phyloP scores from a whole-genome alignment of 768 basidiomycete species.

The Trametes punicea region DNA sequence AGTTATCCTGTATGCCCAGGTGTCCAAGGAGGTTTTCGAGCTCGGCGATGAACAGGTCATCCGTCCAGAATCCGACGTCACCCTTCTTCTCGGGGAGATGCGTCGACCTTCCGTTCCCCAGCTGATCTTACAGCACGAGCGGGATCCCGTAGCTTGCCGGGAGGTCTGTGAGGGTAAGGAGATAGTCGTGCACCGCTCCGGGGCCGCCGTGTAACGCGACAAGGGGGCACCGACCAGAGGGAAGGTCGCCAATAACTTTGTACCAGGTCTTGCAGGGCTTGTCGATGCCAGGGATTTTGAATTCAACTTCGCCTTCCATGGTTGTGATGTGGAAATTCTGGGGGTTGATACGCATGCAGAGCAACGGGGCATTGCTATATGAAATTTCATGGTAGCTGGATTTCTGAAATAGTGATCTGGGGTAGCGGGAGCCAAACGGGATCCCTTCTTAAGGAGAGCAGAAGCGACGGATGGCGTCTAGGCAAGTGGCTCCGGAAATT shows the following conservation, averaged over 20 bases:
- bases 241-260: constrained; percentile 40
- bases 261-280: constrained; percentile 42
- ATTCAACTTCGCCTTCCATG: constrained; percentile 5
- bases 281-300: constrained; percentile 15
- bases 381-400: background rate
- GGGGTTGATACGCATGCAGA: background rate
- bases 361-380: background rate
- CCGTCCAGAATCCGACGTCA: constrained; percentile 45
- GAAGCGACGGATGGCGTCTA: no score
- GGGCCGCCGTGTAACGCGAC: constrained; percentile 55
- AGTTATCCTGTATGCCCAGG: constrained; percentile 43
- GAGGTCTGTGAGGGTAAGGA: constrained; percentile 39
- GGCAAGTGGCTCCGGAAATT: no score
- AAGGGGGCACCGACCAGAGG: constrained; percentile 37
- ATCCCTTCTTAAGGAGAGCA: background rate
- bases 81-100: constrained; percentile 48
- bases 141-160: constrained; percentile 37
- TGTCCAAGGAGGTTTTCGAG: constrained; percentile 41
- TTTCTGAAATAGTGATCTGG: background rate
- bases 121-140: constrained; percentile 51
- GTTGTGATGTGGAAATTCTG: background rate
- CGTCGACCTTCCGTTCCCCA: constrained; percentile 53
- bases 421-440: no score
- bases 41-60: constrained; percentile 49
- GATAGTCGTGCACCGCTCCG: constrained; percentile 42